These are phyloP conservation scores for Penstemon davidsonii DNA, from an alignment of 257 asterid genomes.

Conservation along the genomic window DNA sequence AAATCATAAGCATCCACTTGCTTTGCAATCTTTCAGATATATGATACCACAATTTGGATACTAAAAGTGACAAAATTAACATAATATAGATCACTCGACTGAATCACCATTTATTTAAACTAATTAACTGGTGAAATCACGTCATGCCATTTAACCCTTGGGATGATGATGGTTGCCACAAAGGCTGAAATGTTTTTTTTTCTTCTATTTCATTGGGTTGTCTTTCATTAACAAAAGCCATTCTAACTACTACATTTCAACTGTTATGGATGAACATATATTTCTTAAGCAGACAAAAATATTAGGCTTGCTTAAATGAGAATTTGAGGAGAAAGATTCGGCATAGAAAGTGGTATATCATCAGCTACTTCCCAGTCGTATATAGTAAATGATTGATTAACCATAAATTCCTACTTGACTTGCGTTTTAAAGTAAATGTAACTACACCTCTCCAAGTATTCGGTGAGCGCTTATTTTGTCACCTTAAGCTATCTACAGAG, in stretches of 20 bases:
- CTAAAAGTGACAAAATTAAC: neutral
- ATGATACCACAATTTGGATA: conserved; percentile 15
- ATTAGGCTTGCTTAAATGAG: neutral
- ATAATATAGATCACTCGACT: conserved; percentile 1
- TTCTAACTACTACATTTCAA: neutral
- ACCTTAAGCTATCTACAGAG: neutral
- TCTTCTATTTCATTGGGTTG: neutral
- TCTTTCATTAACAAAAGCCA: neutral
- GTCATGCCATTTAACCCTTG: neutral
- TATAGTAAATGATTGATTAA: neutral
- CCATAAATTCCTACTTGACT: no score
- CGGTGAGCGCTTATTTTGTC: neutral
- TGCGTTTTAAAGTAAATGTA: neutral
- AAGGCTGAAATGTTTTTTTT: neutral
- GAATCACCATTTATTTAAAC: neutral
- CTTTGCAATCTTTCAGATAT: neutral
- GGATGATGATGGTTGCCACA: neutral
- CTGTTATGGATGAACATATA: neutral
- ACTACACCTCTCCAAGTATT: neutral
- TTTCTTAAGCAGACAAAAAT: neutral
- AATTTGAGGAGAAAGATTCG: neutral
- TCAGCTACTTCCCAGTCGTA: conserved; percentile 8
- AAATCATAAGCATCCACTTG: conserved; percentile 11
- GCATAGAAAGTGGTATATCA: neutral
- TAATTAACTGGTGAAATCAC: conserved; percentile 2